Percentiles rank a stretch among this genome's conserved stretches.
phyloP scores from a whole-genome alignment of 768 basidiomycete genomes.

The Mycena amicta region DNA sequence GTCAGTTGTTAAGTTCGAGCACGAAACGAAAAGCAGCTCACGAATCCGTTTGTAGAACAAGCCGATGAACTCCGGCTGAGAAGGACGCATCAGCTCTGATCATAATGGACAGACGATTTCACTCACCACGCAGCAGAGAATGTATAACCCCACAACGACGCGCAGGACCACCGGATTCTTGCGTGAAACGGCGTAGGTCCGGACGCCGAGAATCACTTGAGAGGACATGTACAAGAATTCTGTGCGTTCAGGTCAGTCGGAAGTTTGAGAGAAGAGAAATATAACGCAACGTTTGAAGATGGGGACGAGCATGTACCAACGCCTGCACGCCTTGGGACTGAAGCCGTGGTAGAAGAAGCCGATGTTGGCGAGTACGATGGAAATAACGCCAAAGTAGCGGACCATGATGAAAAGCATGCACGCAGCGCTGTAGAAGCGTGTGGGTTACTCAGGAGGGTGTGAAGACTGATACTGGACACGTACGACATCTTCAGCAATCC shows the following conservation, averaged over 20 bases:
- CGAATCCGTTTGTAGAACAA: conserved; percentile 10
- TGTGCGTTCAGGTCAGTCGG: not conserved
- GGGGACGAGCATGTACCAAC: conserved; percentile 11
- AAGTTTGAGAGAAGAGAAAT: not conserved
- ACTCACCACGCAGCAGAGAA: not conserved
- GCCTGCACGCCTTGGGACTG: conserved; percentile 5
- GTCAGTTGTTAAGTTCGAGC: no score
- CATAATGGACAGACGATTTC: no score
- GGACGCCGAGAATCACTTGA: conserved; percentile 10
- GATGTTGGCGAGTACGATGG: conserved; percentile 6
- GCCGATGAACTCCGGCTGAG: not conserved
- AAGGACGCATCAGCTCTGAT: no score
- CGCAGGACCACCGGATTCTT: conserved; percentile 6
- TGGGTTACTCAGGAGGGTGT: not conserved
- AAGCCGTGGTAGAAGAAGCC: conserved; percentile 22
- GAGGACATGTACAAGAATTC: conserved; percentile 9
- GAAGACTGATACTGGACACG: no score
- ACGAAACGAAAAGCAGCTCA: no score
- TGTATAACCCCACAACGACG: not conserved
- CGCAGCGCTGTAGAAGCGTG: not conserved
- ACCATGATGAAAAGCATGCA: conserved; percentile 22
- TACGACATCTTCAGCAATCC: conserved; percentile 1
- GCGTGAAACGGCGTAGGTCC: conserved; percentile 21
- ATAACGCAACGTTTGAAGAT: conserved; percentile 14
- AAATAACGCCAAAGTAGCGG: conserved; percentile 13